phyloP scores from a whole-genome alignment of 768 basidiomycete species.

The Galerina marginata region DNA sequence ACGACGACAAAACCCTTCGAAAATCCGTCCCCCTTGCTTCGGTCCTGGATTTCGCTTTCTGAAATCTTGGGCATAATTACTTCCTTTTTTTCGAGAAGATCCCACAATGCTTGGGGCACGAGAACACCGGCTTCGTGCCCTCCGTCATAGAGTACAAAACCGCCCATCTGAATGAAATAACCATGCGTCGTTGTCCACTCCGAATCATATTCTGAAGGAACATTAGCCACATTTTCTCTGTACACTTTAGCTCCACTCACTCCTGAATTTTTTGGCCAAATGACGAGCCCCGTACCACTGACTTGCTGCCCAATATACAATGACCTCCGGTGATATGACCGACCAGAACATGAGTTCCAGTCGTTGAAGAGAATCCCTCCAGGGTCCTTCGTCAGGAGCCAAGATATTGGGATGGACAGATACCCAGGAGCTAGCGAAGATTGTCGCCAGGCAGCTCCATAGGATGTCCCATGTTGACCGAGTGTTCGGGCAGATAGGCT shows the following conservation, averaged over 20 bases:
- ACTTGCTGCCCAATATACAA: neutral
- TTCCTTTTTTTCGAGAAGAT: neutral
- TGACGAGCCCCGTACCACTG: neutral
- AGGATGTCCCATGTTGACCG: neutral
- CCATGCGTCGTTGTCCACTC: slow-evolving; percentile 9
- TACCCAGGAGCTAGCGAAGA: slow-evolving; percentile 2
- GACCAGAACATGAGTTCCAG: slow-evolving; percentile 2
- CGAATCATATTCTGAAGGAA: neutral
- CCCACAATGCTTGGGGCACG: neutral
- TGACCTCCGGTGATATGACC: neutral
- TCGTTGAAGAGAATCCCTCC: neutral
- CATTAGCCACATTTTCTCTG: too few species aligned
- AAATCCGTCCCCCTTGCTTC: neutral
- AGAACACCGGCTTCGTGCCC: neutral
- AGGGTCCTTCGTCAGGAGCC: neutral
- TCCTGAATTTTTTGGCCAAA: neutral
- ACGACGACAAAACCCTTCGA: neutral
- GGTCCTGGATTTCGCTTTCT: neutral
- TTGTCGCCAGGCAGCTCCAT: slow-evolving; percentile 3
- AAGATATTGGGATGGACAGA: slow-evolving; percentile 7
- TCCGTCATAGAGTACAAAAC: neutral
- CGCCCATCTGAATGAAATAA: neutral
- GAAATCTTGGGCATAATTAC: neutral
- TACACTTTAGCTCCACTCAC: neutral
- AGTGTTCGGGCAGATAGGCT: neutral